Evolutionary conservation across 352 stramenopile genomes (phyloP).

Genomic region (Globisporangium acanthophoron): DNA sequence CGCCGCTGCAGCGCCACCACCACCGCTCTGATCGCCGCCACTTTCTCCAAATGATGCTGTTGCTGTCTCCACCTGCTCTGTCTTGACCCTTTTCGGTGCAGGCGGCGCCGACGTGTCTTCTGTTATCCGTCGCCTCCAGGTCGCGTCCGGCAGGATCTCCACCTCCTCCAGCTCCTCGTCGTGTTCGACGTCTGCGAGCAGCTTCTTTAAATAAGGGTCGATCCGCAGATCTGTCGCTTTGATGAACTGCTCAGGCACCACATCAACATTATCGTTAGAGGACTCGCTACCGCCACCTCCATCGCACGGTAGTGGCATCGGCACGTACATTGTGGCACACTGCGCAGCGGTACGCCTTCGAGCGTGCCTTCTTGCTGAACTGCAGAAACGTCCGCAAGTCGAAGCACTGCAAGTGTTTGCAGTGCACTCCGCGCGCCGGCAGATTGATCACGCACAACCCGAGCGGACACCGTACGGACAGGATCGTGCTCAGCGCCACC

Average conservation of each 20-base stretch:
- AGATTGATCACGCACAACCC: conserved; percentile 84
- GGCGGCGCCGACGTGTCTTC: conserved; percentile 37
- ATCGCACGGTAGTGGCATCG: background rate
- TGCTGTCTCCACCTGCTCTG: conserved; percentile 22
- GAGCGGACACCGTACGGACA: conserved; percentile 88
- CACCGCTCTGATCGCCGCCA: background rate
- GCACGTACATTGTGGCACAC: conserved; percentile 84
- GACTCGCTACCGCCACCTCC: too few relatives aligned
- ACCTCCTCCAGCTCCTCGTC: conserved; percentile 88
- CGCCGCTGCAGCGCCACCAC: conserved; percentile 5
- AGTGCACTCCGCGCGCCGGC: conserved; percentile 86
- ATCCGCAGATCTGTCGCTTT: conserved; percentile 83
- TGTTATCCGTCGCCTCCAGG: conserved; percentile 60
- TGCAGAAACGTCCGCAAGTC: conserved; percentile 91
- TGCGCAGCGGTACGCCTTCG: conserved; percentile 87
- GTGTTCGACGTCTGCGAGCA: conserved; percentile 79
- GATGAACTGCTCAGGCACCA: conserved; percentile 61
- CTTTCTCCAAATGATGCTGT: background rate
- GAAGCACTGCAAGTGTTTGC: conserved; percentile 95
- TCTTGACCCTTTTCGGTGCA: conserved; percentile 55
- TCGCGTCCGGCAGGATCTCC: conserved; percentile 84
- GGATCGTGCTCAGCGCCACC: conserved; percentile 78
- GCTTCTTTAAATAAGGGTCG: conserved; percentile 86
- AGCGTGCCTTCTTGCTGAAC: conserved; percentile 86
- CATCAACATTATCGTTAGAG: background rate